A percentile compares a stretch with the other conserved stretches of the same genome.
Conservation (phyloP, 768 basidiomycete genomes). For the Russula griseocarnosa region DNA sequence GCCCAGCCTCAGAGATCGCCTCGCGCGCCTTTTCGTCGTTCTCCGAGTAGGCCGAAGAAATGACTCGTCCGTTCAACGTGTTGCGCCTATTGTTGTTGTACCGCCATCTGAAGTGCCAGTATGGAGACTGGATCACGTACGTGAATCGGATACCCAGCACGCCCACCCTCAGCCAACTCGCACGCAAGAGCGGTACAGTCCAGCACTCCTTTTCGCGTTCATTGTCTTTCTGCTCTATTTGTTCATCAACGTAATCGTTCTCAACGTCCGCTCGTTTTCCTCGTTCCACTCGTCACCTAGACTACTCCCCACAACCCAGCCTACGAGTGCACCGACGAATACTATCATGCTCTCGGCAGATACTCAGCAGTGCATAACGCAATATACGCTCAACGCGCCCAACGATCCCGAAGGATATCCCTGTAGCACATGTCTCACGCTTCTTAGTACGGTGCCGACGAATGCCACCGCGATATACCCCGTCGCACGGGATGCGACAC, state of each 20-base stretch:
- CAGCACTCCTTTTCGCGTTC: conserved; percentile 36
- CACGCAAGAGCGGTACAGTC: conserved; percentile 33
- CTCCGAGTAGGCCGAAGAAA: conserved; percentile 33
- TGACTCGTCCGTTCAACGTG: conserved; percentile 27
- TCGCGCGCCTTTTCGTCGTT: conserved; percentile 40
- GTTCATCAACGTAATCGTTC: conserved; percentile 39
- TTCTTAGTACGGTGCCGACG: conserved; percentile 39
- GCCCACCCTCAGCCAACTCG: conserved; percentile 31
- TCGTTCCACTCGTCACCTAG: conserved; percentile 21
- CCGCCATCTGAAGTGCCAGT: conserved; percentile 25
- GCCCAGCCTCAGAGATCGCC: conserved; percentile 32
- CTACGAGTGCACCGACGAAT: conserved; percentile 29
- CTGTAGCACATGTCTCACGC: conserved; percentile 44
- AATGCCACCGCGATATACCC: conserved; percentile 32
- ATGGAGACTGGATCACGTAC: conserved; percentile 42
- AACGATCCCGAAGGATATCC: conserved; percentile 43
- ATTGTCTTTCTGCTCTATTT: conserved; percentile 43
- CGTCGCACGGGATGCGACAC: conserved; percentile 39
- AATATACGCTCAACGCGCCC: conserved; percentile 46
- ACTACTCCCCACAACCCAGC: conserved; percentile 20
- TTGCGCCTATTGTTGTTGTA: conserved; percentile 32
- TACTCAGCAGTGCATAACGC: conserved; percentile 44
- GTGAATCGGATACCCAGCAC: conserved; percentile 33
- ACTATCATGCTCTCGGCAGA: conserved; percentile 37
- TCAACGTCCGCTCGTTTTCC: conserved; percentile 38